Base-by-base conservation (phyloP, 2,329 filamentous ascomycete genomes). In the Hypomyces rosellus region DNA sequence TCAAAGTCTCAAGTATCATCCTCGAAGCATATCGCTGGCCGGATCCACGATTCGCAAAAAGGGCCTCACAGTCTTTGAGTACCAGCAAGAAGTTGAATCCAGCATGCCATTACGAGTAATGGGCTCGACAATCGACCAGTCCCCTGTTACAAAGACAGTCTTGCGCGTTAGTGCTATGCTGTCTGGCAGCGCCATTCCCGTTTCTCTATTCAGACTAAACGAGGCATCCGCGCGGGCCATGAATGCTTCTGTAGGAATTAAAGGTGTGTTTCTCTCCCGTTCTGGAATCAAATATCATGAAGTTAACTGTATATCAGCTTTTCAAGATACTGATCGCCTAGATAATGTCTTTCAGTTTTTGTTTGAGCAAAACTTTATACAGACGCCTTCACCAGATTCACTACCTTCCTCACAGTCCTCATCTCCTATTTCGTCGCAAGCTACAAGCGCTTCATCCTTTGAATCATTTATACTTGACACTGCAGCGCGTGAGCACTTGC, bases 91-190 rank as follows among this genome's bases (percentile, higher is more conserved):
- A 38, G 41, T 55, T 34, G 52, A 54, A 5, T 34, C 49, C 2
- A 52, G 48, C 15, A 37, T 52, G 30, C 46, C 53, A 4, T 48
- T 58, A 30, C 50, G 45, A 5, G 15, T 57, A 13, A 40, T 56
- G 11, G 56, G 59, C 2, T 59, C 60, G 8, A 55, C 56, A 4
- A 55, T 62, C 25, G 52, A 61, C 37, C 58, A 61, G 36, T 61
- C 57, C 7, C 59, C 59, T 3, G 49, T 59, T 4, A 59, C 58
- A 8, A 52, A 54, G 36, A 55, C 54, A 8, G 49, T 62, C 14
- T 44, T 61, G 25, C 53, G 56, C n/a, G 54, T 61, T 39, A 61
- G 59, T 45, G 50, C 58, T 9, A 60, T 62, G 59, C 53, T 62
- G n/a, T 59, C 59, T 1, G 45, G 46, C 2, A 54, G 56, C 3